A percentile compares a stretch with the other conserved stretches of the same genome.
These are phyloP conservation scores for Rhizomucor pusillus DNA, from an alignment of 371 early-diverging fungal genomes.

Conservation along the genomic window DNA sequence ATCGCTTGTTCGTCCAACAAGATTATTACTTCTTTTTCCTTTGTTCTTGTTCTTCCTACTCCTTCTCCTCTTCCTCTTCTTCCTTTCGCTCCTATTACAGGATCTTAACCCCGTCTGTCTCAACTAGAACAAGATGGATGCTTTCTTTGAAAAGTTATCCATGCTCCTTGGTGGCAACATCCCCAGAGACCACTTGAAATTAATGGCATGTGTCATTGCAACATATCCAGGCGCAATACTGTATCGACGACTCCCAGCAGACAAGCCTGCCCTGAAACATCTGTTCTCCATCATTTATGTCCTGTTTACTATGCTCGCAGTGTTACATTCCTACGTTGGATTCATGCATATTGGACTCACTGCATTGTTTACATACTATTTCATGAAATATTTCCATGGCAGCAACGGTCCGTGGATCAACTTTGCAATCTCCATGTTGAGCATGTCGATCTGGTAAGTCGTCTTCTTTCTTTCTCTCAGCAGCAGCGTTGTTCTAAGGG, in stretches of 20 bases:
- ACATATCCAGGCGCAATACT: slow-evolving; percentile 55
- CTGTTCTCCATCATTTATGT: slow-evolving; percentile 67
- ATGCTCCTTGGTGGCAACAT: slow-evolving; percentile 18
- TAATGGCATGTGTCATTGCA: slow-evolving; percentile 50
- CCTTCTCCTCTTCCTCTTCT: slow-evolving; percentile 6
- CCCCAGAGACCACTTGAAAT: slow-evolving; percentile 54
- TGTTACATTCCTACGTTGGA: slow-evolving; percentile 61
- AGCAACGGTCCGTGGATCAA: slow-evolving; percentile 64
- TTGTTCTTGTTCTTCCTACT: not conserved
- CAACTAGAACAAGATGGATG: slow-evolving; percentile 18
- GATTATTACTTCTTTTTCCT: slow-evolving; percentile 1
- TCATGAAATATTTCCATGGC: slow-evolving; percentile 44
- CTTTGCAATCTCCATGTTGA: slow-evolving; percentile 70
- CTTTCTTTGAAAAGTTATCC: slow-evolving; percentile 18
- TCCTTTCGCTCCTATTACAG: not conserved
- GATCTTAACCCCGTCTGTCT: not conserved
- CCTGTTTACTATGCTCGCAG: slow-evolving; percentile 52
- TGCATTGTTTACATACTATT: slow-evolving; percentile 54
- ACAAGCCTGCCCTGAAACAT: slow-evolving; percentile 59
- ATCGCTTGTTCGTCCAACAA: too few relatives aligned
- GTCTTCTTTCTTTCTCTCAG: not conserved
- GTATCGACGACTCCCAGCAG: slow-evolving; percentile 51
- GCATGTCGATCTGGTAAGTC: slow-evolving; percentile 71
- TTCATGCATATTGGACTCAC: slow-evolving; percentile 63
- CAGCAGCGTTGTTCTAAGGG: not conserved